Base-by-base conservation (phyloP, 495 filamentous ascomycete genomes). In the Trichoderma virens region DNA sequence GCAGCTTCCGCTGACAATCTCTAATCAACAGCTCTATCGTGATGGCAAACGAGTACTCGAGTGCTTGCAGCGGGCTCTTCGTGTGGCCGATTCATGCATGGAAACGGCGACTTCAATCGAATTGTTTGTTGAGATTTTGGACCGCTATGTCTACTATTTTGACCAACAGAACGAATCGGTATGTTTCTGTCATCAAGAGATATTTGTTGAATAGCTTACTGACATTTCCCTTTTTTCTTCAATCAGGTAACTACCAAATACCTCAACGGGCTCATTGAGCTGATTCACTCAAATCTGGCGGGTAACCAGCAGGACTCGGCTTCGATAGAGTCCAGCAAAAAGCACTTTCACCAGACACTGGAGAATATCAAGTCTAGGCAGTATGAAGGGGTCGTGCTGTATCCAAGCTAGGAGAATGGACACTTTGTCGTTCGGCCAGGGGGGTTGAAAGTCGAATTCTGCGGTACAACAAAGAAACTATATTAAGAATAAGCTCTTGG, bases 81-180 rank as follows among this genome's bases (percentile, higher is more conserved):
- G 94, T 60, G 94, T 98, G 8, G 94, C 94, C 2, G 94, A 98
- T 75, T 94, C 94, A 6, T 98, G 94, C 77, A 98, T 98, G 94
- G 94, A 98, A 75, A 93, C 92, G n/a, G 92, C 92, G 9, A 96
- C 97, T 2, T 96, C 91, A 3, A 92, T 98, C 28, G 94, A 98
- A 76, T 81, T 98, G 45, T 98, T 98, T 71, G 94, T 98, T 60
- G 94, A 98, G 77, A 98, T 98, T 66, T 79, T 98, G 65, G 97
- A 98, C 71, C 85, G 94, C 72, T 98, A 98, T 76, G 94, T 98
- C 61, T 98, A 98, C 74, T 98, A 97, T 76, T 98, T 97, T 76
- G 94, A 98, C 75, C 92, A 98, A 70, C 92, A 96, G 76, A 98
- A 98, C 75, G 94, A 98, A 77, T 93, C 91, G 56, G 93, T 91